Conservation (phyloP, 192 early-diverging fungal genomes). For the Entomortierella beljakovae region DNA sequence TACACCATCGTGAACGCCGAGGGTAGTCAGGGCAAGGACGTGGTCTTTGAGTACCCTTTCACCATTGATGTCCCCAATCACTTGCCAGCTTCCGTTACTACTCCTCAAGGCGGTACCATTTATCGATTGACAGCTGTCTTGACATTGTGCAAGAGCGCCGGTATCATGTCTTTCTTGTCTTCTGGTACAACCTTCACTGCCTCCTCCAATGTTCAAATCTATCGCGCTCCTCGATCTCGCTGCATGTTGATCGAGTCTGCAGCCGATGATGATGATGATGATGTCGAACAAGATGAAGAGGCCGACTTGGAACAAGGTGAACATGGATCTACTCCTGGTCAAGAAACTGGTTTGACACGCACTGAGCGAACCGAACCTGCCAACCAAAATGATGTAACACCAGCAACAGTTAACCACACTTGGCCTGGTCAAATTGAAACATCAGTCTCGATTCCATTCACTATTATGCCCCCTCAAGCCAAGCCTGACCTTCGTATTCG, state of each 20-base stretch:
- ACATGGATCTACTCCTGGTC: not conserved
- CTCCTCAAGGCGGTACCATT: constrained; percentile 51
- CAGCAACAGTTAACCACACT: constrained; percentile 31
- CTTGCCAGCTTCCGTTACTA: constrained; percentile 35
- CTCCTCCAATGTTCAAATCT: constrained; percentile 26
- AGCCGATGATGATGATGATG: not conserved
- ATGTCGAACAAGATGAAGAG: constrained; percentile 11
- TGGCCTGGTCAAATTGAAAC: constrained; percentile 46
- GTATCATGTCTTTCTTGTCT: constrained; percentile 48
- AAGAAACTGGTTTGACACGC: constrained; percentile 4
- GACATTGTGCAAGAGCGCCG: constrained; percentile 35
- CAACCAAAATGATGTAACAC: constrained; percentile 19
- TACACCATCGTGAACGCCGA: constrained; percentile 30
- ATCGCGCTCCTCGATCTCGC: constrained; percentile 27
- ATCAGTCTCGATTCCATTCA: constrained; percentile 28
- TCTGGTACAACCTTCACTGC: constrained; percentile 20
- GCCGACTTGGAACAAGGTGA: not conserved
- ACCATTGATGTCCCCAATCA: constrained; percentile 36
- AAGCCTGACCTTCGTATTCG: constrained; percentile 40
- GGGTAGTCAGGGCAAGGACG: not conserved
- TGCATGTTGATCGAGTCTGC: constrained; percentile 7
- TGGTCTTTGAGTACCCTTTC: constrained; percentile 23
- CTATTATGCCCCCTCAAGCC: constrained; percentile 19
- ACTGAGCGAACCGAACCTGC: constrained; percentile 9
- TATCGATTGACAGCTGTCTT: constrained; percentile 47